Evolutionary conservation across 371 early-diverging fungal species (phyloP).

Genomic region (Mucor velutinosus): DNA sequence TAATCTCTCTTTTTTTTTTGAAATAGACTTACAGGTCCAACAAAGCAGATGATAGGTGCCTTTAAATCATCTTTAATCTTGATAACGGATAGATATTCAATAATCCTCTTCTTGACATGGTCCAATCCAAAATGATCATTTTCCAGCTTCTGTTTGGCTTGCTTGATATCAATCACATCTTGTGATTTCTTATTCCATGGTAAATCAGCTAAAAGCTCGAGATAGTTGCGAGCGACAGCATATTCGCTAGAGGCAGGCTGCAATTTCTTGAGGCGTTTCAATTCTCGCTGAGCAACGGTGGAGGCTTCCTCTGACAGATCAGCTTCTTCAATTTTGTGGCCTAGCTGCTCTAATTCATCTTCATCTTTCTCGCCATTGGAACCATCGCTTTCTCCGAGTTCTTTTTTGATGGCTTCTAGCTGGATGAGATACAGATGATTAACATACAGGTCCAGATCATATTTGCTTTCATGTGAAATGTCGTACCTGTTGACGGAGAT

Average conservation of each 20-base stretch:
- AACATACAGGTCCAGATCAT: background rate
- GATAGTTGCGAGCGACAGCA: constrained; percentile 76
- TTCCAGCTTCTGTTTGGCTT: constrained; percentile 70
- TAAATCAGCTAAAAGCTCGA: constrained; percentile 77
- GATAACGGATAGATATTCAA: constrained; percentile 83
- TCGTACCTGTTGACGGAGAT: constrained; percentile 74
- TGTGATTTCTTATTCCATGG: constrained; percentile 73
- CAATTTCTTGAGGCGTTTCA: constrained; percentile 74
- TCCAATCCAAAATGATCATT: constrained; percentile 84
- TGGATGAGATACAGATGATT: background rate
- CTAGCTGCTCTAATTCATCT: constrained; percentile 66
- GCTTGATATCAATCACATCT: constrained; percentile 69
- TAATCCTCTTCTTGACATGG: constrained; percentile 80
- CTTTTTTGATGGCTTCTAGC: constrained; percentile 83
- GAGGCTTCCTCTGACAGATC: constrained; percentile 70
- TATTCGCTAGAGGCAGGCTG: constrained; percentile 80
- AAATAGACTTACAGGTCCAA: constrained; percentile 59
- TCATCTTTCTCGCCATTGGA: constrained; percentile 43
- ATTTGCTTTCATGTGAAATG: background rate
- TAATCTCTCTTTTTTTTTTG: background rate
- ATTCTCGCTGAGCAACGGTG: constrained; percentile 68
- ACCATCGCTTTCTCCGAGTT: constrained; percentile 64
- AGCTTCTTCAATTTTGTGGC: constrained; percentile 58
- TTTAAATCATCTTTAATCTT: constrained; percentile 77
- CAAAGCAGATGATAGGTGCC: constrained; percentile 85